Conservation (phyloP, 2,329 filamentous ascomycete species). For the Beauveria pseudobassiana region DNA sequence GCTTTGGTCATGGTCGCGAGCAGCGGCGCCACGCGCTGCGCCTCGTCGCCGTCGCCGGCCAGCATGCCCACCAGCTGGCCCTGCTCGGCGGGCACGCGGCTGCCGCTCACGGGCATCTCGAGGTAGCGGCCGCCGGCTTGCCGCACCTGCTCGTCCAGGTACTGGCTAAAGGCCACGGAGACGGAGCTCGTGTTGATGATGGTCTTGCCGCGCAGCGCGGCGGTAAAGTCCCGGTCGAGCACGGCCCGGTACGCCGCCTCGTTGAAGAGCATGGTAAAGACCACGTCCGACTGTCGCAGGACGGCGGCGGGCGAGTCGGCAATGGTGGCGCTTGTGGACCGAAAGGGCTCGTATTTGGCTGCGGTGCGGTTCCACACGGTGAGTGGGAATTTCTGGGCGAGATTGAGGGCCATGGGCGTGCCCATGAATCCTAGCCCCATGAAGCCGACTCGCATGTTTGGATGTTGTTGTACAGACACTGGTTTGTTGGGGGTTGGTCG, state of each 20-base stretch:
- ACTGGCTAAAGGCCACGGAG: conserved; percentile 19
- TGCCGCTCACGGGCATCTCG: conserved; percentile 29
- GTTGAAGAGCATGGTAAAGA: conserved; percentile 26
- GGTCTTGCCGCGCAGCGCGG: conserved; percentile 22
- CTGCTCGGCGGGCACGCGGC: conserved; percentile 25
- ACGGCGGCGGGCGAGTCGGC: conserved; percentile 20
- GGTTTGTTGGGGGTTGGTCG: too few species aligned
- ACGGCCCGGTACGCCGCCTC: conserved; percentile 17
- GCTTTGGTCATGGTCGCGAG: conserved; percentile 21
- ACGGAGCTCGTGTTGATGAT: conserved; percentile 26
- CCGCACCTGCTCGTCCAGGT: conserved; percentile 17
- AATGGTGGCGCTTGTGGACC: conserved; percentile 16
- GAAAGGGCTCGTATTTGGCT: conserved; percentile 19
- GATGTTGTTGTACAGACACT: too few species aligned
- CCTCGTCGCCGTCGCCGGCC: conserved; percentile 21
- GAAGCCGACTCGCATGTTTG: conserved; percentile 21
- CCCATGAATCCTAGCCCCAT: conserved; percentile 26
- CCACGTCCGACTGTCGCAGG: conserved; percentile 20
- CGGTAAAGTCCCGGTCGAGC: conserved; percentile 18
- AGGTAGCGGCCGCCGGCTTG: conserved; percentile 22
- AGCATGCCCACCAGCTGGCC: conserved; percentile 27
- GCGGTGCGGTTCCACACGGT: conserved; percentile 25
- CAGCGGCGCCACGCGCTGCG: conserved; percentile 18
- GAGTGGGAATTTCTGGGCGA: conserved; percentile 19
- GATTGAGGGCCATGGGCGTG: conserved; percentile 26